Conservation (phyloP, 306 rosid genomes). For the Vachellia pachyceras region DNA sequence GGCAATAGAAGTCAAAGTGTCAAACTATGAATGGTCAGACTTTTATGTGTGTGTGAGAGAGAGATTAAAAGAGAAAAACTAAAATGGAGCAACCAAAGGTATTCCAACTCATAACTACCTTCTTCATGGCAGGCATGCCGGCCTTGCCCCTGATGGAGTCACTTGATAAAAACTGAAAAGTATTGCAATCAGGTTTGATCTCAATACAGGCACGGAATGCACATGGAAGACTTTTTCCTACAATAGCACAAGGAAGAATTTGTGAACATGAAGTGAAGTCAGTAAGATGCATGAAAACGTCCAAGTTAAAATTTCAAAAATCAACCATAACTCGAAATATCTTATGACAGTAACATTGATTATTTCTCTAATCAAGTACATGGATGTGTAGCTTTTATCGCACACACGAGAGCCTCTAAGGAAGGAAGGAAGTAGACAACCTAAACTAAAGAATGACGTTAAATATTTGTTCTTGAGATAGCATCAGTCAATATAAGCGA, state of each 20-base stretch:
- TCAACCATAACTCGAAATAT: slow-evolving; percentile 10
- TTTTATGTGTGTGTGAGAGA: not conserved
- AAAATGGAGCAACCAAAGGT: slow-evolving; percentile 19
- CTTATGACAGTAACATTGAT: not conserved
- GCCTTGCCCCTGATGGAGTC: slow-evolving; percentile 49
- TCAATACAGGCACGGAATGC: slow-evolving; percentile 34
- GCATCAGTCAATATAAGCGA: slow-evolving; percentile 10
- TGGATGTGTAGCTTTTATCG: not conserved
- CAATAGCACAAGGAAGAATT: slow-evolving; percentile 40
- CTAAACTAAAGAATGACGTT: slow-evolving; percentile 28
- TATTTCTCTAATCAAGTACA: not conserved
- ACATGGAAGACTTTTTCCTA: slow-evolving; percentile 41
- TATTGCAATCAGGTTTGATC: slow-evolving; percentile 26
- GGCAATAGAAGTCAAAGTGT: slow-evolving; percentile 8
- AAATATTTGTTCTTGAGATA: slow-evolving; percentile 5
- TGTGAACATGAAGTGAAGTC: slow-evolving; percentile 28
- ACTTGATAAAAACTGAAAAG: slow-evolving; percentile 24
- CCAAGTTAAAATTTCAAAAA: not conserved
- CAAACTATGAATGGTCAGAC: not conserved
- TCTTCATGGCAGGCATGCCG: slow-evolving; percentile 63
- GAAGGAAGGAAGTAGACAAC: slow-evolving; percentile 8
- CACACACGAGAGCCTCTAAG: not conserved
- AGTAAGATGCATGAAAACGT: slow-evolving; percentile 16
- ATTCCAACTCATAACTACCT: slow-evolving; percentile 52
- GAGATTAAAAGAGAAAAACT: not conserved